Base-by-base conservation (phyloP, 108 stramenopile genomes). In the Chaetoceros muelleri region DNA sequence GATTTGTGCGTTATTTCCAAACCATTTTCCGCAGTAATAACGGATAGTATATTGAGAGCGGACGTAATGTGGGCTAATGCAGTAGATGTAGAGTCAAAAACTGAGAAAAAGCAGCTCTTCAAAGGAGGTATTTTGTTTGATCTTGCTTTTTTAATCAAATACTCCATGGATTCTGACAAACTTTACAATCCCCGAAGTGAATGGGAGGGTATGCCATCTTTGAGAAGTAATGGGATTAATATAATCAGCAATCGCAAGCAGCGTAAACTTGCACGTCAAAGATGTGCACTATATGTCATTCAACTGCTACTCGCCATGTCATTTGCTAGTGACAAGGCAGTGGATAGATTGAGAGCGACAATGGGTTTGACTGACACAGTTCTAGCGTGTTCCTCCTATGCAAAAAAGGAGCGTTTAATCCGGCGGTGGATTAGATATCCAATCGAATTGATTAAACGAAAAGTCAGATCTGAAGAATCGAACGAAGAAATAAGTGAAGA, bases 231-330 rank as follows among this genome's bases (percentile, higher is more conserved):
- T 27, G 27, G 51, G 30, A 56, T 56, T 44, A 48, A 65, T 31
- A 61, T 20, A 48, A 64, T 65, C 49, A 53, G 19, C 50, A 53
- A 51, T 48, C 34, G 34, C 19, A 66, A 24, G 34, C 34, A 40
- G 13, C 2, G 18, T 16, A 44, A 27, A 59, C 79, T 80, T 26
- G 71, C 76, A 44, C 76, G 80, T 16, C 73, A 69, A 48, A 69
- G 76, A n/a, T 76, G 74, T 51, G 79, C 74, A 46, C 62, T 89
- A 23, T 85, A 89, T 60, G 80, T 90, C 34, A 60, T 74, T 44
- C 85, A 90, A 54, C 53, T 90, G 24, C 50, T 90, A 46, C 61
- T 86, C 23, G 78, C 83, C 57, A 84, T 90, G 85, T 53, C 66
- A 20, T 64, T 86, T 23, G 76, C 85, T 1, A 86, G 85, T 64